These are phyloP conservation scores for Phragmites australis DNA, from an alignment of 176 grass and related monocot genomes.

Conservation along the genomic window DNA sequence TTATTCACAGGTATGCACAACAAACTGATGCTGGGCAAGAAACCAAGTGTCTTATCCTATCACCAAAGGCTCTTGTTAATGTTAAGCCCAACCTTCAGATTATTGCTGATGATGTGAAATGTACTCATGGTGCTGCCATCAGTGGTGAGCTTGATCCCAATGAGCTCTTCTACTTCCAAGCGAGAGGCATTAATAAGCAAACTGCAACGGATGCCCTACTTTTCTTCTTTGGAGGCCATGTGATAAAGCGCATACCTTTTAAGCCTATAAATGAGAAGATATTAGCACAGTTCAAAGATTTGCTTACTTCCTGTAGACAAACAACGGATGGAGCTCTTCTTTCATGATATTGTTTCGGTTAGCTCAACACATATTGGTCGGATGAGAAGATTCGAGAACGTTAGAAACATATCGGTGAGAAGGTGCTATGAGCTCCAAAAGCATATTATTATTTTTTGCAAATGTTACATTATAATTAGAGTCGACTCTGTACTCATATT, in stretches of 20 bases:
- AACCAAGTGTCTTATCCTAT: slow-evolving; percentile 77
- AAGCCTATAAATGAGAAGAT: slow-evolving; percentile 58
- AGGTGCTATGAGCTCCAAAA: no score
- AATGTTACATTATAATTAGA: background rate
- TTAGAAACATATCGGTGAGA: slow-evolving; percentile 7
- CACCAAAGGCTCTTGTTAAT: slow-evolving; percentile 78
- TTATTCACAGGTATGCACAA: slow-evolving; percentile 67
- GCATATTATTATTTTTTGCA: background rate
- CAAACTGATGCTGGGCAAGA: slow-evolving; percentile 88
- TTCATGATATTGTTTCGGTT: background rate
- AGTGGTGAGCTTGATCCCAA: slow-evolving; percentile 85
- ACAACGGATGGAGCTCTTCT: background rate
- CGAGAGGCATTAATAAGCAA: slow-evolving; percentile 63
- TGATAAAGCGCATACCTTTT: slow-evolving; percentile 77
- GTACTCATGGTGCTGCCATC: slow-evolving; percentile 91
- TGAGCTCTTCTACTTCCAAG: slow-evolving; percentile 83
- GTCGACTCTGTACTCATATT: background rate
- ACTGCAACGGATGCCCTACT: slow-evolving; percentile 77
- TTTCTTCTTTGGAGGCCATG: slow-evolving; percentile 81
- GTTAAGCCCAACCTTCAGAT: slow-evolving; percentile 98
- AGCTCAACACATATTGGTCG: slow-evolving; percentile 18
- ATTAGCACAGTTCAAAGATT: slow-evolving; percentile 49
- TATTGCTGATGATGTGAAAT: slow-evolving; percentile 94
- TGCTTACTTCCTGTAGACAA: slow-evolving; percentile 45
- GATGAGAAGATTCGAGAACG: background rate